Evolutionary conservation across 1,284 basidiomycete species (phyloP).

Genomic region (Tetrapyrgos nigripes): DNA sequence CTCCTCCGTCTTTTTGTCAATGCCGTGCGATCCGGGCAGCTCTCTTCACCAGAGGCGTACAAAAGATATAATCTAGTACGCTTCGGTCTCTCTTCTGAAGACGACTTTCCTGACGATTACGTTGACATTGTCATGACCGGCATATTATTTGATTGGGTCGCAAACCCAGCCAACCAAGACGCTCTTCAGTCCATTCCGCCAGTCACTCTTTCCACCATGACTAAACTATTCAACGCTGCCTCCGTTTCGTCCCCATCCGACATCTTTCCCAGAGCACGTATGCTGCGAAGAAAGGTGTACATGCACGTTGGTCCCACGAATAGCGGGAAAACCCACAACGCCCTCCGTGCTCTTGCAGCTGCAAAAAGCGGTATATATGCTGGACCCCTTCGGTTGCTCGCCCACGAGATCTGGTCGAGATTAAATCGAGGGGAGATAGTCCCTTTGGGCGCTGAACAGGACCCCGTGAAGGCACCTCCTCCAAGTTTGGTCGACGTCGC

Average conservation of each 20-base stretch:
- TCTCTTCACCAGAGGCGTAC: slow-evolving; percentile 36
- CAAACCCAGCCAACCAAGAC: slow-evolving; percentile 33
- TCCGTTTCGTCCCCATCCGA: slow-evolving; percentile 37
- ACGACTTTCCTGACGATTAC: slow-evolving; percentile 15
- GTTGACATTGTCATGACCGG: slow-evolving; percentile 42
- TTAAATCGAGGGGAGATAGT: slow-evolving; percentile 90
- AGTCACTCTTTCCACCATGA: slow-evolving; percentile 40
- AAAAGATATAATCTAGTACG: slow-evolving; percentile 45
- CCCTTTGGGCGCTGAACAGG: slow-evolving; percentile 56
- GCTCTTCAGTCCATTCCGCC: slow-evolving; percentile 27
- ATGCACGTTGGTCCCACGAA: slow-evolving; percentile 99
- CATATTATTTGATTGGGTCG: slow-evolving; percentile 59
- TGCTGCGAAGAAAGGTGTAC: slow-evolving; percentile 78
- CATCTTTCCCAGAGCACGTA: slow-evolving; percentile 46
- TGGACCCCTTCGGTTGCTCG: slow-evolving; percentile 91
- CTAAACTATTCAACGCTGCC: too few species aligned
- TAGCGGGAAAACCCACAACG: slow-evolving; percentile 96
- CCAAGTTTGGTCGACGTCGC: slow-evolving; percentile 21
- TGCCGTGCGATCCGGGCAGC: slow-evolving; percentile 37
- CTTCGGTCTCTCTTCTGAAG: slow-evolving; percentile 31
- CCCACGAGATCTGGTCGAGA: slow-evolving; percentile 94
- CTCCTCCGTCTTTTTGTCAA: slow-evolving; percentile 44
- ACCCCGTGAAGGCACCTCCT: background rate
- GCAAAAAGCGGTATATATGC: slow-evolving; percentile 84
- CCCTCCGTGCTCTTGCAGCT: slow-evolving; percentile 85